These are phyloP conservation scores for Gossypium davidsonii DNA, from an alignment of 441 rosid species.

Conservation along the genomic window DNA sequence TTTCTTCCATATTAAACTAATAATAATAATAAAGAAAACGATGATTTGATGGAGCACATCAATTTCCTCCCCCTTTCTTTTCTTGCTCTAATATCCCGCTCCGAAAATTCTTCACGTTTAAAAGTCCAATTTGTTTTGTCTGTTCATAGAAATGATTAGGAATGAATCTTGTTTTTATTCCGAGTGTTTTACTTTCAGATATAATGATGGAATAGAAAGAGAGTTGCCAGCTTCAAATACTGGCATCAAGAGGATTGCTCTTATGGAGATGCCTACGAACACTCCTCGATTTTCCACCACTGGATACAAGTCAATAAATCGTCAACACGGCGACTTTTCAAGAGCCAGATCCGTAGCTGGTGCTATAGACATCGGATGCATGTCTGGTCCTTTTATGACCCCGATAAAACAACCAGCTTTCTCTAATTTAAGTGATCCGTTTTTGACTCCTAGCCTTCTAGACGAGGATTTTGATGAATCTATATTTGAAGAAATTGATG, in stretches of 20 bases:
- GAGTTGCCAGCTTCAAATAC: constrained; percentile 21
- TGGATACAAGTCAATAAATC: constrained; percentile 11
- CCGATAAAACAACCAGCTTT: constrained; percentile 32
- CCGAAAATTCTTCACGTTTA: background rate
- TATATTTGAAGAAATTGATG: constrained; percentile 62
- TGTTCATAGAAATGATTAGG: constrained; percentile 7
- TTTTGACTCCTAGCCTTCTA: constrained; percentile 38
- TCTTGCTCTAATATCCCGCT: background rate
- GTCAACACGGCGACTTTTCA: constrained; percentile 10
- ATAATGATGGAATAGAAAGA: constrained; percentile 22
- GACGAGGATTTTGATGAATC: constrained; percentile 74
- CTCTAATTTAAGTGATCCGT: constrained; percentile 26
- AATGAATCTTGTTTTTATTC: background rate
- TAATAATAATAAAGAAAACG: background rate
- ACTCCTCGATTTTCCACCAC: constrained; percentile 18
- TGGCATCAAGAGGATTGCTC: constrained; percentile 46
- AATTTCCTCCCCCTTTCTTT: background rate
- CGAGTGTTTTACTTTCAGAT: constrained; percentile 17
- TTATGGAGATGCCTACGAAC: constrained; percentile 43
- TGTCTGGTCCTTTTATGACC: constrained; percentile 37
- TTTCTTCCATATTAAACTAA: background rate
- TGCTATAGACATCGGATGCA: constrained; percentile 13
- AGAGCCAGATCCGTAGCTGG: constrained; percentile 16
- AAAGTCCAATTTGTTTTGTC: background rate
- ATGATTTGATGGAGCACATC: background rate